phyloP scores from a whole-genome alignment of 2,329 filamentous ascomycete species.

The Albophoma yamanashiensis region DNA sequence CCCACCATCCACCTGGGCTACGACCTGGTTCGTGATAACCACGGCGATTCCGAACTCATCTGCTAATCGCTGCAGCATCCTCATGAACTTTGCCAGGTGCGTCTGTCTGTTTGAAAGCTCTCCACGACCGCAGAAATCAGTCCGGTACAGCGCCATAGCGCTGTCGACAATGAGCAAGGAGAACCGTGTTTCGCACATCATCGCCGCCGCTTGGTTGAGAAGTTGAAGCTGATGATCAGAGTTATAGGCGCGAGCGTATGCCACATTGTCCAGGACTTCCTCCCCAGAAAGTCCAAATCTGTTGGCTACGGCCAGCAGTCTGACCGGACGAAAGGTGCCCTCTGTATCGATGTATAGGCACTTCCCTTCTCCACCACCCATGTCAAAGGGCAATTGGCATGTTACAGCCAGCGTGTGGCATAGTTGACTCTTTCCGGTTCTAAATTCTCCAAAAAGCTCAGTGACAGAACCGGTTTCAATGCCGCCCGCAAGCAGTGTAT shows the following conservation, averaged over 20 bases:
- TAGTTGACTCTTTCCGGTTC: slow-evolving; percentile 96
- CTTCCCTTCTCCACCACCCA: slow-evolving; percentile 97
- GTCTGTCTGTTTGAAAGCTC: slow-evolving; percentile 91
- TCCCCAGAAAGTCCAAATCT: slow-evolving; percentile 91
- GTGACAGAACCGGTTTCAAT: slow-evolving; percentile 97
- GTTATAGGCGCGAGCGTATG: slow-evolving; percentile 96
- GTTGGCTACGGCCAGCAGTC: slow-evolving; percentile 83
- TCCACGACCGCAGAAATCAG: slow-evolving; percentile 92
- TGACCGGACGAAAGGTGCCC: slow-evolving; percentile 89
- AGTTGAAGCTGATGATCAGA: slow-evolving; percentile 95
- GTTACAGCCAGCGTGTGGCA: slow-evolving; percentile 98
- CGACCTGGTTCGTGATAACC: slow-evolving; percentile 97
- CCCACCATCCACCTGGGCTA: slow-evolving; percentile 94
- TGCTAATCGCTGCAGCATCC: slow-evolving; percentile 66
- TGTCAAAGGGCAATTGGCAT: slow-evolving; percentile 94
- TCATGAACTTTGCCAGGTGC: slow-evolving; percentile 81
- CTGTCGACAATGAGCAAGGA: slow-evolving; percentile 93
- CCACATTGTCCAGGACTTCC: slow-evolving; percentile 96
- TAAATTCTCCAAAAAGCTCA: slow-evolving; percentile 95
- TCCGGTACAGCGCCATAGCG: slow-evolving; percentile 89
- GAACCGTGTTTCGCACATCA: slow-evolving; percentile 99
- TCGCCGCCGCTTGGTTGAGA: slow-evolving; percentile 86
- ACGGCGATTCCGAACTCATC: slow-evolving; percentile 93
- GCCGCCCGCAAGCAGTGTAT: slow-evolving; percentile 87
- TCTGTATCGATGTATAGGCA: slow-evolving; percentile 98